Conservation (phyloP, 73 alveolate genomes). For the Paramecium sonneborni region DNA sequence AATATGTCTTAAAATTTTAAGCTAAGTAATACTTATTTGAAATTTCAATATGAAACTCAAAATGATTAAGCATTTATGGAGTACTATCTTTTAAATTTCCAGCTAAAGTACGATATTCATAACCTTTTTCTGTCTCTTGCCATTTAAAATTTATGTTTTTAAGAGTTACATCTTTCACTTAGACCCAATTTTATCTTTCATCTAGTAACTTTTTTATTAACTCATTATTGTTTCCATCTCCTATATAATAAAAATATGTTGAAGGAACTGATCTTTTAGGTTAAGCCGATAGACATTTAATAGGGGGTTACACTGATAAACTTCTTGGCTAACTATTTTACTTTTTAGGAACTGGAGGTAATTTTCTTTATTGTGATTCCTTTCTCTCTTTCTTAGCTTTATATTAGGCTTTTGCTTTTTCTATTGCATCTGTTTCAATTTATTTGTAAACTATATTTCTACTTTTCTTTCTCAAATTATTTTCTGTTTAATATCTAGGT, state of each 20-base stretch:
- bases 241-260: background rate
- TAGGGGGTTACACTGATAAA: conserved; percentile 13
- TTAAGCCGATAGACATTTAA: background rate
- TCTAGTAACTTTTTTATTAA: background rate
- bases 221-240: conserved; percentile 45
- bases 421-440: conserved; percentile 13
- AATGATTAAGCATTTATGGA: conserved; percentile 46
- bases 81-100: conserved; percentile 50
- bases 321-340: background rate
- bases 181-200: conserved; percentile 26
- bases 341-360: background rate
- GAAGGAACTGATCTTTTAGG: background rate
- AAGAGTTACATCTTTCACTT: background rate
- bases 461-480: background rate
- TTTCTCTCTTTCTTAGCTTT: background rate
- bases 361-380: background rate
- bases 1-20: conserved; percentile 6
- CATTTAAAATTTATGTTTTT: conserved; percentile 32
- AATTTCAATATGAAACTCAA: conserved; percentile 60
- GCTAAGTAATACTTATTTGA: conserved; percentile 46
- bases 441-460: background rate
- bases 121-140: conserved; percentile 70
- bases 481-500: background rate
- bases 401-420: background rate
- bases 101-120: conserved; percentile 72